Evolutionary conservation across 1,284 basidiomycete genomes (phyloP).

Genomic region (Puccinia hordei): DNA sequence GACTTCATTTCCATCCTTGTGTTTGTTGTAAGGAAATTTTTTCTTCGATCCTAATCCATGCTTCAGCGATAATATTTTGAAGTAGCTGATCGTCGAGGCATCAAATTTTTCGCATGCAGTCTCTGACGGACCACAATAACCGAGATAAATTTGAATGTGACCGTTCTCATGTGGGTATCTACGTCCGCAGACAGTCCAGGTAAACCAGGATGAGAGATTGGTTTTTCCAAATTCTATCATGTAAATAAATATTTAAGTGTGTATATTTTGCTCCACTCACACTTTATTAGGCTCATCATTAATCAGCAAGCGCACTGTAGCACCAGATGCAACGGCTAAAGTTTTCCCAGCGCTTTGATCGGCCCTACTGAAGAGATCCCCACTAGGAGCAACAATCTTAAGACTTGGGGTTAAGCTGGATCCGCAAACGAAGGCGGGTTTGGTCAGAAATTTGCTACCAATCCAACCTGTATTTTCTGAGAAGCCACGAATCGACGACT

Average conservation of each 20-base stretch:
- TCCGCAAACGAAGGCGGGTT: slow-evolving; percentile 42
- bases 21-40: slow-evolving; percentile 24
- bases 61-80: slow-evolving; percentile 44
- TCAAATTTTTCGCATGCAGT: slow-evolving; percentile 43
- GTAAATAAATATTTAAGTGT: no score
- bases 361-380: slow-evolving; percentile 40
- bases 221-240: no score
- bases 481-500: slow-evolving; percentile 26
- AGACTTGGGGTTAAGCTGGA: slow-evolving; percentile 33
- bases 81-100: slow-evolving; percentile 40
- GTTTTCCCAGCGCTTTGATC: slow-evolving; percentile 48
- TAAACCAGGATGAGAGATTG: not conserved
- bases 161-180: slow-evolving; percentile 43
- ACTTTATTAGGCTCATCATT: slow-evolving; percentile 26
- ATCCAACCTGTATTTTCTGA: slow-evolving; percentile 49
- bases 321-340: slow-evolving; percentile 40
- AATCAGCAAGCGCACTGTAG: slow-evolving; percentile 28
- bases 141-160: slow-evolving; percentile 43
- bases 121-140: slow-evolving; percentile 37
- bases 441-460: slow-evolving; percentile 42
- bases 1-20: slow-evolving; percentile 40
- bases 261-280: not conserved
- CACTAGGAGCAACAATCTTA: slow-evolving; percentile 35
- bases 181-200: not conserved
- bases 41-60: slow-evolving; percentile 22